Base-by-base conservation (phyloP, 352 stramenopile genomes). In the Globisporangium parvum region DNA sequence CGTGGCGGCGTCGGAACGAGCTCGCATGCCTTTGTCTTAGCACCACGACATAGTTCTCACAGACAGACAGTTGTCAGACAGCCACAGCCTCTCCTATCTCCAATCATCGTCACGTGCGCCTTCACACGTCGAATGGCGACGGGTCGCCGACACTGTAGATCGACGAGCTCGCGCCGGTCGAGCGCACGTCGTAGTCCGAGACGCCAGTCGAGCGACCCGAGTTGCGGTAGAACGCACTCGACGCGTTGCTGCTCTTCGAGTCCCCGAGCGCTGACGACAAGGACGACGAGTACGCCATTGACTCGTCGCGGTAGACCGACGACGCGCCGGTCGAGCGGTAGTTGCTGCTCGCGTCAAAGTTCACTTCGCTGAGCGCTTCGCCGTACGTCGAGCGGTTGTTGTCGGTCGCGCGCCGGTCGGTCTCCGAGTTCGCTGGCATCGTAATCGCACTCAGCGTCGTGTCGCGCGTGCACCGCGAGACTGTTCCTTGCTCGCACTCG, bases 381-480 rank as follows among this genome's bases (percentile, higher is more conserved):
- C 47, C 40, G 21, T 47, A 56, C 15, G 55, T 62, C 17, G 28
- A 42, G 26, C 48, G 40, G 18, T 40, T 52, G 28, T 45, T 47
- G 28, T 46, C 23, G 11, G 31, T 60, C 15, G 18, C 31, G 12
- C 31, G 42, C 1, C 51, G 26, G 12, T 45, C 31, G 18, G 47
- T 73, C 37, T 75, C 75, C 1, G 78, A 89, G 6, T 70, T 52
- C 14, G 78, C 63, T 0, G 71, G 62, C 28, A 50, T 59, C 10
- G 75, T 87, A 56, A 81, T 71, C 31, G 60, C 71, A 62, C 77
- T 91, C n/a, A 91, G 64, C 6, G 61, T 71, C 35, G 80, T 89
- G 50, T 91, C 80, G 10, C 80, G 80, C 17, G 80, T 91, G 60
- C 79, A 79, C 17, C 80, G 80, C 39, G 72, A 80, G 12, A 62